Base-by-base conservation (phyloP, 2,329 filamentous ascomycete genomes). In the Hymenoscyphus salicellus region DNA sequence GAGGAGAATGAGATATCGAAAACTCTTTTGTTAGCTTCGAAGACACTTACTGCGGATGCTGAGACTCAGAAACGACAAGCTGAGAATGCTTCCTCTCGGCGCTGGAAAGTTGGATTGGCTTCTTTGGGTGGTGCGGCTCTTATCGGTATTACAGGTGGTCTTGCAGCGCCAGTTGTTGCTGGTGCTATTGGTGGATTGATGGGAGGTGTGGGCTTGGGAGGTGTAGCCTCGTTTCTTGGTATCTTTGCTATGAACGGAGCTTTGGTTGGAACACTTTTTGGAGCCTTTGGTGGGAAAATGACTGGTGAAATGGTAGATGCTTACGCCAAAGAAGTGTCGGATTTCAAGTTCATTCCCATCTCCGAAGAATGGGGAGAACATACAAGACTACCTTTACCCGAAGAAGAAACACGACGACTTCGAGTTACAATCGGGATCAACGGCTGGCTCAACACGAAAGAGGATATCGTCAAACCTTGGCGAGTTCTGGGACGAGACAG, bases 91-190 rank as follows among this genome's bases (percentile, higher is more conserved):
- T 79, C 83, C 11, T 82, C 85, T 20, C 82, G 92, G 5, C 89
- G 89, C 74, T 96, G 91, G 91, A 97, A 96, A 76, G 92, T 97
- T 26, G 92, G 93, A 0, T 81, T 97, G 20, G 93, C 93, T 0
- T 91, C 90, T 5, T 91, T 95, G 0, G 92, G 91, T 0, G 93
- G 93, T 10, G 93, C 93, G 1, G 91, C 91, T 0, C 80, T 97
- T 1, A 93, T 97, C n/a, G 93, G 93, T 5, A 85, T 97, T 3
- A 97, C 93, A 0, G 93, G 93, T 20, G 93, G 93, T 1, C 82
- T 97, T n/a, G 93, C 93, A 0, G 93, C 93, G 0, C 93, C 93
- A 0, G 81, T 96, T 14, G 89, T 97, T 16, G 93, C 93, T 3
- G 93, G 92, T 3, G 92, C 92, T 0, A 83, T 97, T 16, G 93